These are phyloP conservation scores for Wickerhamiella cacticola DNA, from an alignment of 805 yeast genomes.

Conservation along the genomic window DNA sequence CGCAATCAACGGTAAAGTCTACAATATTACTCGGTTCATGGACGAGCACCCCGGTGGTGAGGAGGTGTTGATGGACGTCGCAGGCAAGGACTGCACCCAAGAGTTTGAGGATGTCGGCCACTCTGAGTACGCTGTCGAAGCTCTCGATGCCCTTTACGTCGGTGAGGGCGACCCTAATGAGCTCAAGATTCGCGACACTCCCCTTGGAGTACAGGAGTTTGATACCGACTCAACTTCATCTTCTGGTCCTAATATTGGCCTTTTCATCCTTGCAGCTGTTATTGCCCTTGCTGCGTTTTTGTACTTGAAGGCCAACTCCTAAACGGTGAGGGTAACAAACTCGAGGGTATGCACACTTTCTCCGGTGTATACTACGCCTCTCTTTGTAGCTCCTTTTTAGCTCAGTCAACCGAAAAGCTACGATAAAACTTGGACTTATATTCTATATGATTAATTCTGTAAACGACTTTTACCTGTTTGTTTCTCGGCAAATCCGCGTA, in stretches of 20 bases:
- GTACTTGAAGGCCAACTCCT: constrained; percentile 19
- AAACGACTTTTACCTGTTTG: too few species aligned
- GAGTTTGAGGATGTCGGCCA: constrained; percentile 85
- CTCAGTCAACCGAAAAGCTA: too few species aligned
- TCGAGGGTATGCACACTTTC: not conserved
- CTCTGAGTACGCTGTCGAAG: constrained; percentile 86
- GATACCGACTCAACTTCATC: constrained; percentile 18
- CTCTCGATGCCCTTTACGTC: constrained; percentile 52
- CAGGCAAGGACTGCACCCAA: constrained; percentile 66
- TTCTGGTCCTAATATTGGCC: constrained; percentile 21
- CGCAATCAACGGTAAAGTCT: constrained; percentile 57
- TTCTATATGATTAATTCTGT: too few species aligned
- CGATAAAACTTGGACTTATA: too few species aligned
- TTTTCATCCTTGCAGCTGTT: constrained; percentile 25
- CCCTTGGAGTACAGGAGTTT: constrained; percentile 18
- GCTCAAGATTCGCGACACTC: constrained; percentile 22
- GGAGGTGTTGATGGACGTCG: constrained; percentile 65
- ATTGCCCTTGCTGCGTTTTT: constrained; percentile 29
- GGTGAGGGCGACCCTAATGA: constrained; percentile 61
- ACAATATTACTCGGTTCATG: constrained; percentile 45
- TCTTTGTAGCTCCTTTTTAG: too few species aligned
- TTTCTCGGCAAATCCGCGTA: too few species aligned
- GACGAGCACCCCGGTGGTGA: constrained; percentile 75
- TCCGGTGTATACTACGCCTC: too few species aligned
- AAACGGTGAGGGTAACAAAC: not conserved